phyloP scores from a whole-genome alignment of 192 early-diverging fungal genomes.

The Radiomyces spectabilis region DNA sequence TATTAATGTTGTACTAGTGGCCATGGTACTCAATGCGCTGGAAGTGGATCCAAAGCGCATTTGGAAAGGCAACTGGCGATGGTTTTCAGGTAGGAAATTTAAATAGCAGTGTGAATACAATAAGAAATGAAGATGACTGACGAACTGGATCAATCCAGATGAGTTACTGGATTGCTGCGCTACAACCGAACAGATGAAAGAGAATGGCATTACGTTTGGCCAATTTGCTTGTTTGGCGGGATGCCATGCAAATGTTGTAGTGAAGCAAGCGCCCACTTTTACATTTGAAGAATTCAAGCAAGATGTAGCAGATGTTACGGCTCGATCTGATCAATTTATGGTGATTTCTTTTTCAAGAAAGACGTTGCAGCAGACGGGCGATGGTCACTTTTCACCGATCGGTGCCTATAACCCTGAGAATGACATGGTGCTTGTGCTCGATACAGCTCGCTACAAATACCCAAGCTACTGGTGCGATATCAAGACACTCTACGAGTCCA shows the following conservation, averaged over 20 bases:
- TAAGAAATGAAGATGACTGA: neutral
- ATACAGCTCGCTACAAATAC: conserved; percentile 87
- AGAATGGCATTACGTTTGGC: conserved; percentile 80
- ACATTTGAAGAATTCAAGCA: conserved; percentile 69
- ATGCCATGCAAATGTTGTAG: conserved; percentile 73
- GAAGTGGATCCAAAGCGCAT: conserved; percentile 77
- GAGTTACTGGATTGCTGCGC: conserved; percentile 66
- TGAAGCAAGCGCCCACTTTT: conserved; percentile 58
- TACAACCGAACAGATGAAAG: conserved; percentile 58
- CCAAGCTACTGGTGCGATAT: conserved; percentile 78
- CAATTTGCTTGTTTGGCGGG: conserved; percentile 83
- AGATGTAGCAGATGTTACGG: conserved; percentile 65
- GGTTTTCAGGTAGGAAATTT: conserved; percentile 45
- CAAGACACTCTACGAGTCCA: conserved; percentile 65
- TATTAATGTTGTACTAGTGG: conserved; percentile 34
- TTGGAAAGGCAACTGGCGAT: conserved; percentile 96
- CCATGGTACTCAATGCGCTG: conserved; percentile 90
- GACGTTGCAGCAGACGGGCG: conserved; percentile 78
- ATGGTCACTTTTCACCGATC: conserved; percentile 91
- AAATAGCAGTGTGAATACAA: no score
- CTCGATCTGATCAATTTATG: conserved; percentile 71
- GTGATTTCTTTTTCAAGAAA: conserved; percentile 79
- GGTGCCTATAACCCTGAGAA: conserved; percentile 66
- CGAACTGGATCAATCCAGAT: conserved; percentile 29
- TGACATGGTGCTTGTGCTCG: conserved; percentile 73